Evolutionary conservation across 2,329 filamentous ascomycete genomes (phyloP).

Genomic region (Phymatotrichopsis omnivora): DNA sequence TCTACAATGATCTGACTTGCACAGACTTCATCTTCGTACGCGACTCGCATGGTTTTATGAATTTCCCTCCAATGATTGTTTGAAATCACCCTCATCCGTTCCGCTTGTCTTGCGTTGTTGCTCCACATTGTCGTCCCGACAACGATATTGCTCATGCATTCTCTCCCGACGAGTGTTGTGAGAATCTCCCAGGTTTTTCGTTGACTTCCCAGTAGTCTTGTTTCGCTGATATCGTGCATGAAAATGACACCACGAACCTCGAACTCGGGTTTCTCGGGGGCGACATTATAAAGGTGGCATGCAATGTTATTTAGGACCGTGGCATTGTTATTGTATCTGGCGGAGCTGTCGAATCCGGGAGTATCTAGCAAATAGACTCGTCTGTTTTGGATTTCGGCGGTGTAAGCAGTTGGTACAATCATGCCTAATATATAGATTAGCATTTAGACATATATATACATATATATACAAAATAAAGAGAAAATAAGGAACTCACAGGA

Average conservation of each 20-base stretch:
- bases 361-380: constrained; percentile 22
- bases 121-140: neutral
- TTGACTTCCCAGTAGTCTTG: neutral
- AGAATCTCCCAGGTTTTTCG: neutral
- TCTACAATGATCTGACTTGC: neutral
- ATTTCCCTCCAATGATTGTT: neutral
- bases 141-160: neutral
- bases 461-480: too few species aligned
- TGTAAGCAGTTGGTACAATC: constrained; percentile 16
- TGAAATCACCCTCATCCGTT: neutral
- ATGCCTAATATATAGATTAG: constrained; percentile 15
- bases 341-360: constrained; percentile 21
- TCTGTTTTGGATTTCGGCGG: constrained; percentile 4
- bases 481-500: neutral
- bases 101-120: neutral
- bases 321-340: constrained; percentile 22
- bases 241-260: neutral
- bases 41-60: neutral
- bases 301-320: constrained; percentile 16
- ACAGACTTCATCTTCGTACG: neutral
- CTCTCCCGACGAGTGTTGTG: neutral
- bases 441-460: too few species aligned
- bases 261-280: neutral
- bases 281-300: neutral
- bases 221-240: neutral